Percentiles rank a stretch among this genome's conserved stretches.
Conservation (phyloP, 148 eudicot genomes). For the Cornus suecica region DNA sequence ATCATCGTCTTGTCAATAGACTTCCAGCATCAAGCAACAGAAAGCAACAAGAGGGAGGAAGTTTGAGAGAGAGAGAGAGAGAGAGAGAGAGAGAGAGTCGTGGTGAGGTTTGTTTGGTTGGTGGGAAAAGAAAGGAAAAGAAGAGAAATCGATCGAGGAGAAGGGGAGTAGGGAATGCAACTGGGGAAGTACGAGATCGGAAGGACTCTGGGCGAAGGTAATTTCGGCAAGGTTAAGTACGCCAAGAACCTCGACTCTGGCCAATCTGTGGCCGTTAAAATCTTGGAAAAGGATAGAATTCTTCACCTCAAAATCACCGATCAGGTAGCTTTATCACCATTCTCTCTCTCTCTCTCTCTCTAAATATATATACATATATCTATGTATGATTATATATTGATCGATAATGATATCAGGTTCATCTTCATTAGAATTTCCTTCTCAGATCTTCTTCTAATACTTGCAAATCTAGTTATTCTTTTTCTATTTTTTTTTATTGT, state of each 20-base stretch:
- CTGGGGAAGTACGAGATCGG: slow-evolving; percentile 85
- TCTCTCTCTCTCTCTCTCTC: not conserved
- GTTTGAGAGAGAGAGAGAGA: not conserved
- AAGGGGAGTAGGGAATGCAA: slow-evolving; percentile 54
- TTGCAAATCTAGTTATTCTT: too few species aligned
- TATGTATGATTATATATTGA: too few species aligned
- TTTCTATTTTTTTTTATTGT: too few species aligned
- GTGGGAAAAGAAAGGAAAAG: slow-evolving; percentile 17
- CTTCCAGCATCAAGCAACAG: too few species aligned
- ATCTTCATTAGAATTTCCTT: too few species aligned
- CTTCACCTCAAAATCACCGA: slow-evolving; percentile 64
- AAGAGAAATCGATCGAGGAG: too few species aligned
- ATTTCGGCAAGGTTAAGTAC: slow-evolving; percentile 81
- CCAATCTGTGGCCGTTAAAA: slow-evolving; percentile 64
- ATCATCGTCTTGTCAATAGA: too few species aligned
- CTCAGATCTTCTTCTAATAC: too few species aligned
- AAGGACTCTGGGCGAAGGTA: slow-evolving; percentile 76
- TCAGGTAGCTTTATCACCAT: slow-evolving; percentile 63
- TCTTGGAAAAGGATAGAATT: slow-evolving; percentile 66
- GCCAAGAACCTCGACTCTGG: slow-evolving; percentile 66
- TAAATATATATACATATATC: too few species aligned
- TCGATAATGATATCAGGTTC: too few species aligned
- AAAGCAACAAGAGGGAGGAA: not conserved
- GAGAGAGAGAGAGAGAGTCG: not conserved
- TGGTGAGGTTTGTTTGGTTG: not conserved